Evolutionary conservation across 345 rosid genomes (phyloP), one percentile per base, ranked within the genome.

Genomic region (Garcia nutans): DNA sequence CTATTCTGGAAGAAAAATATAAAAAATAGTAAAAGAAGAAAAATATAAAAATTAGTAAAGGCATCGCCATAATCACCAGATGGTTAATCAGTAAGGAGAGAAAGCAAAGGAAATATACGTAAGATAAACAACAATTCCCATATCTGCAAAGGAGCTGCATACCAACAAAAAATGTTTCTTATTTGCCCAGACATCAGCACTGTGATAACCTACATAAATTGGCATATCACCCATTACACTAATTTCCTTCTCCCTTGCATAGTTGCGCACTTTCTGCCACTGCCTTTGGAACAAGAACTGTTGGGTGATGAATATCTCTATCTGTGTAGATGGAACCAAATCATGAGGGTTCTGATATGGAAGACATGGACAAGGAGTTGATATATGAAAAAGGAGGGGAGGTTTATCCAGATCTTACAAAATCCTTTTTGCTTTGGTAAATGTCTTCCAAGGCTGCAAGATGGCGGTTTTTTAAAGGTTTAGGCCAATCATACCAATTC

Each of bases 141-240:
- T 42, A 41, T 73, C 71, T 54, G 23, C 28, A 16, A 77, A 65
- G 61, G n/a, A 66, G 68, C n/a, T 74, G 68, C 88, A 76, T 80
- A 87, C 99, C 92, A 95, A 85, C 73, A 90, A 86, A 82, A 95
- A 95, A 45, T 89, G 93, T 69, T 90, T 91, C 82, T 86, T 93
- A 77, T 95, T 93, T 76, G 97, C 99, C 99, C 99, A 95, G 77
- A 95, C 97, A 84, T 91, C 97, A 67, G 97, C 99, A 87, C 99
- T 93, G 77, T 95, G 97, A 79, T 93, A 93, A 45, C 92, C 99
- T 56, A 93, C 97, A 76, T 95, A 95, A 66, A 95, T 93, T 65
- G 99, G 97, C 99, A 95, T 95, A 86, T 95, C 99, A 24, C 99
- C 99, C 99, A 95, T 95, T 84, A 95, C 88, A 84, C 89, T 83